Percentiles rank a stretch among this genome's conserved stretches.
These are phyloP conservation scores for Ophiostoma perfectum DNA, from an alignment of 2,329 filamentous ascomycete species.

Conservation along the genomic window DNA sequence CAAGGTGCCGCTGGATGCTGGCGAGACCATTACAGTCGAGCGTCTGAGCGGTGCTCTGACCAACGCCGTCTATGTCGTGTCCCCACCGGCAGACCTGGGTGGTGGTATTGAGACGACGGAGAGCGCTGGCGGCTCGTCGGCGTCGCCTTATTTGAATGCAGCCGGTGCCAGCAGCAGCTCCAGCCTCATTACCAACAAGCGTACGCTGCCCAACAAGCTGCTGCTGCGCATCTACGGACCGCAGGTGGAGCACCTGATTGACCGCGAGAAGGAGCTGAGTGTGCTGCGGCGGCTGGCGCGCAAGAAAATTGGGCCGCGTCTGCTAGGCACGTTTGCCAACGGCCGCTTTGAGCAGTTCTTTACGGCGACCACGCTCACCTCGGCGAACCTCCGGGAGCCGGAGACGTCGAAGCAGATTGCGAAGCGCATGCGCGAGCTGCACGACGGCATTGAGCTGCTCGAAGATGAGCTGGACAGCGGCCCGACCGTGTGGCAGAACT, in stretches of 20 bases:
- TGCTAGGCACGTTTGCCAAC: conserved; percentile 89
- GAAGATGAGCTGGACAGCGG: conserved; percentile 71
- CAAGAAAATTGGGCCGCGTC: conserved; percentile 86
- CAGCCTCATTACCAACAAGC: conserved; percentile 18
- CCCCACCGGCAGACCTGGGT: conserved; percentile 62
- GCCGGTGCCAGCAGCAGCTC: conserved; percentile 29
- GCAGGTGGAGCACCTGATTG: conserved; percentile 91
- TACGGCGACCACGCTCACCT: conserved; percentile 73
- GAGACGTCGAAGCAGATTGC: conserved; percentile 89
- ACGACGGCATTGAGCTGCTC: conserved; percentile 85
- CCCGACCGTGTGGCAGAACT: conserved; percentile 82
- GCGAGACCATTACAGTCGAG: conserved; percentile 63
- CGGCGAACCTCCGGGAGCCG: conserved; percentile 68
- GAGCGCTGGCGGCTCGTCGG: background rate
- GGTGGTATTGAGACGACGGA: background rate
- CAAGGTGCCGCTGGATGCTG: conserved; percentile 66
- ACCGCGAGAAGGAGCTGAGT: conserved; percentile 80
- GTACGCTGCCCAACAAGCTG: conserved; percentile 55
- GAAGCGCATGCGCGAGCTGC: conserved; percentile 93
- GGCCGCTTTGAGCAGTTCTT: conserved; percentile 95
- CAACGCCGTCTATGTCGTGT: conserved; percentile 93
- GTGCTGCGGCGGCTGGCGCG: conserved; percentile 80
- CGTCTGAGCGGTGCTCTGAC: conserved; percentile 86
- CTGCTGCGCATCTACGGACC: conserved; percentile 90
- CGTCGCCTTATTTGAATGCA: conserved; percentile 28